Base-by-base conservation (phyloP, 2,329 filamentous ascomycete genomes). In the Penicillium sp. region DNA sequence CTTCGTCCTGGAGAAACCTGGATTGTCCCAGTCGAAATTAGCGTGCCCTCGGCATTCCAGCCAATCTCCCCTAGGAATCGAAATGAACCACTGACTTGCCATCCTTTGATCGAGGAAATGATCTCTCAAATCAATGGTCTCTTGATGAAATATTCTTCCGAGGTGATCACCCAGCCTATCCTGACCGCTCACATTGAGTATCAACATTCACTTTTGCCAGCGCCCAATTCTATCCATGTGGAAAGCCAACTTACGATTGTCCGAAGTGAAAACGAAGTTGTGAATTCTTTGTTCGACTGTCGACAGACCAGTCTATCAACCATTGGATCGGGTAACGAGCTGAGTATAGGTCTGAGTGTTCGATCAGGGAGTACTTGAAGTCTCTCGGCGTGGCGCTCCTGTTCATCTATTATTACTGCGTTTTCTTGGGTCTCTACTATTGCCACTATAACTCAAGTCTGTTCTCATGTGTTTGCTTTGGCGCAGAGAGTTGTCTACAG, bases 1-100 rank as follows among this genome's bases (percentile, higher is more conserved):
- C 56, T 69, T 37, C 60, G 65, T 4, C 63, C 64, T 27, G 66
- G 66, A 3, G 67, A 69, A 44, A 63, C 54, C 1, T 70, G 67
- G 68, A 57, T 47, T 7, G 25, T 64, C 13, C 53, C 63, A 6
- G 47, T 66, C 15, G 59, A 64, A 39, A 44, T 68, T 12, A 53
- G 35, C 27, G 51, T 63, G 13, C 59, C 60, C 4, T 42, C 49
- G 1, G 47, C 49, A 18, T 49, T 47, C 23, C 45, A 44, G 38
- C 27, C 18, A 28, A 25, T 25, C 51, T 10, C 47, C 38, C 25
- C 13, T 46, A 6, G 25, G 41, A 15, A 20, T 28, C 42, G 37
- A 25, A 39, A 20, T n/a, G 10, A 37, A 29, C 42, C 40, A 18
- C 18, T 33, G 20, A 23, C 37, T 35, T 39, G 47, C 25, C 38